Conservation (phyloP, 352 stramenopile genomes). For the Phytophthora melonis region DNA sequence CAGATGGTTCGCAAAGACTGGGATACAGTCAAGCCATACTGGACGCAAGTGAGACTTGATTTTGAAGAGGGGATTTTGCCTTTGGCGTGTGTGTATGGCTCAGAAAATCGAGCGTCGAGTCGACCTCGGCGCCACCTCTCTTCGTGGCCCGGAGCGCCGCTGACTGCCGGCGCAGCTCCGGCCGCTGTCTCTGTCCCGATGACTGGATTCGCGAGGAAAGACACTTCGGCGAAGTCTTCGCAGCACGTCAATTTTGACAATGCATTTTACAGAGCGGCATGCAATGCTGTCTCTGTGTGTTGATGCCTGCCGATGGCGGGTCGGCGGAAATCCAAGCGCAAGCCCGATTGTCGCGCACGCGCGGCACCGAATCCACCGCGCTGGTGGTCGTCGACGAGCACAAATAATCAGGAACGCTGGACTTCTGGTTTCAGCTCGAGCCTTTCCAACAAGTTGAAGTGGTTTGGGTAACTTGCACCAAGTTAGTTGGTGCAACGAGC, state of each 20-base stretch:
- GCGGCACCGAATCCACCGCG: neutral
- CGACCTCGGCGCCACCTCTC: slow-evolving; percentile 12
- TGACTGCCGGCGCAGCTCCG: slow-evolving; percentile 9
- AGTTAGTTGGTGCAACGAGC: neutral
- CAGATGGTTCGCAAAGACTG: slow-evolving; percentile 28
- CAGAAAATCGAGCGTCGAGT: slow-evolving; percentile 15
- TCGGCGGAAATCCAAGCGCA: slow-evolving; percentile 15
- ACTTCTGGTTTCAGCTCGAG: slow-evolving; percentile 19
- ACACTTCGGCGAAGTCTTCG: slow-evolving; percentile 4
- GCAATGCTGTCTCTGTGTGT: neutral
- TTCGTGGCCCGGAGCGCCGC: slow-evolving; percentile 2
- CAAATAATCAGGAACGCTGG: slow-evolving; percentile 14
- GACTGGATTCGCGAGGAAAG: slow-evolving; percentile 20
- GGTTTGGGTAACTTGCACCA: neutral
- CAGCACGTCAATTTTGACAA: no score
- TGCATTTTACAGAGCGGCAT: no score
- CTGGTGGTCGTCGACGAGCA: neutral
- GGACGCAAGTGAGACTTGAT: slow-evolving; percentile 15
- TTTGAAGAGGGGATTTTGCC: slow-evolving; percentile 8
- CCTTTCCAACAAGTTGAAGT: slow-evolving; percentile 11
- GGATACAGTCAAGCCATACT: slow-evolving; percentile 5
- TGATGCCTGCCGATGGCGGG: neutral
- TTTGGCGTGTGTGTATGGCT: neutral
- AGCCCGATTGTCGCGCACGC: slow-evolving; percentile 14
- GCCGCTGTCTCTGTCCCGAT: slow-evolving; percentile 16